Evolutionary conservation across 2,329 filamentous ascomycete genomes (phyloP).

Genomic region (Aspergillus sp.): DNA sequence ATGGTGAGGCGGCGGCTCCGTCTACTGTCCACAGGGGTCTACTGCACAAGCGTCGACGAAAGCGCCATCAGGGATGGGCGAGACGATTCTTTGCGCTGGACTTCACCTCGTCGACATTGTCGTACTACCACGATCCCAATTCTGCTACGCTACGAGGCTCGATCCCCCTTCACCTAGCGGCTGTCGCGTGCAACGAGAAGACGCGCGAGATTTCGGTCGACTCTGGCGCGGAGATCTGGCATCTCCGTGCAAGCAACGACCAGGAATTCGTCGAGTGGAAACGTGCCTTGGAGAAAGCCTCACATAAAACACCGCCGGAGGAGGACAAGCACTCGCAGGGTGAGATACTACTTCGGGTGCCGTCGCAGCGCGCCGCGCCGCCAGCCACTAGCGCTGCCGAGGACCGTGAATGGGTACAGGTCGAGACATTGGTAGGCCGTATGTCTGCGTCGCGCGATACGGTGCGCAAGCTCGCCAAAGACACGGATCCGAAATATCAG

Average conservation of each 20-base stretch:
- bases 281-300: constrained; percentile 74
- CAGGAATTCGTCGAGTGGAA: constrained; percentile 88
- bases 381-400: constrained; percentile 46
- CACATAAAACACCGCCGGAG: constrained; percentile 49
- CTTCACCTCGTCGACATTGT: constrained; percentile 86
- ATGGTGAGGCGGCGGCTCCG: constrained; percentile 19
- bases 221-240: constrained; percentile 95
- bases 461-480: constrained; percentile 75
- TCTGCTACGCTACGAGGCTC: constrained; percentile 87
- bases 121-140: constrained; percentile 92
- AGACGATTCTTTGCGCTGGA: constrained; percentile 93
- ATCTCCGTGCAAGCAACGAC: constrained; percentile 72
- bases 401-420: constrained; percentile 76
- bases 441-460: constrained; percentile 85
- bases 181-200: constrained; percentile 81
- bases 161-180: constrained; percentile 84
- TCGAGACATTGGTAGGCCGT: constrained; percentile 77
- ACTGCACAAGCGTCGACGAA: constrained; percentile 81
- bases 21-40: constrained; percentile 71
- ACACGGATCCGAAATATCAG: constrained; percentile 63
- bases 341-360: constrained; percentile 26
- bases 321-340: constrained; percentile 23
- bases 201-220: constrained; percentile 91
- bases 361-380: constrained; percentile 16
- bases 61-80: constrained; percentile 89